Percentiles rank a stretch among this genome's conserved stretches.
Evolutionary conservation across 257 asterid genomes (phyloP).

Genomic region (Fraxinus anomala): DNA sequence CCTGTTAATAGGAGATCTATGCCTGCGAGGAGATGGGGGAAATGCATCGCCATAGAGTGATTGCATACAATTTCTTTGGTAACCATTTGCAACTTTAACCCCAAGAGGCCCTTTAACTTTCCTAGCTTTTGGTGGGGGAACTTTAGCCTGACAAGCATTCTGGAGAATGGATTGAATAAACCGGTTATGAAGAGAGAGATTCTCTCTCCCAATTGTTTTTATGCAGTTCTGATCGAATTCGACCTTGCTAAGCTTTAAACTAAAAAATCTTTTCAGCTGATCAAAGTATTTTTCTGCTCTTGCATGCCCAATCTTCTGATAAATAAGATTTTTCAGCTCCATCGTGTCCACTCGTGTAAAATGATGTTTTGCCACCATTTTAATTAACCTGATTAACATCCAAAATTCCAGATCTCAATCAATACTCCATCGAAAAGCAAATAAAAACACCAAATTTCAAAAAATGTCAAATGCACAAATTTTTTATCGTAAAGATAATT

Average conservation of each 20-base stretch:
- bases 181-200: slow-evolving; percentile 65
- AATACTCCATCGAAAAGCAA: slow-evolving; percentile 1
- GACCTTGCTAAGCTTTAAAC: slow-evolving; percentile 52
- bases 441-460: neutral
- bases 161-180: slow-evolving; percentile 64
- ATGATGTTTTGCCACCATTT: slow-evolving; percentile 64
- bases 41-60: slow-evolving; percentile 60
- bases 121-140: slow-evolving; percentile 54
- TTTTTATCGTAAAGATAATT: neutral
- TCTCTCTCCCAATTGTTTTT: slow-evolving; percentile 68
- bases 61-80: slow-evolving; percentile 52
- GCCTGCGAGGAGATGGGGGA: slow-evolving; percentile 68
- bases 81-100: slow-evolving; percentile 49
- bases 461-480: neutral
- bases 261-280: slow-evolving; percentile 52
- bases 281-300: slow-evolving; percentile 75
- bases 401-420: slow-evolving; percentile 41
- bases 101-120: slow-evolving; percentile 44
- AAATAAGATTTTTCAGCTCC: slow-evolving; percentile 65
- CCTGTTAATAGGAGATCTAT: slow-evolving; percentile 58
- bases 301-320: slow-evolving; percentile 60
- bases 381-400: slow-evolving; percentile 33
- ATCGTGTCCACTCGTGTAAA: slow-evolving; percentile 62
- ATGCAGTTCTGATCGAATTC: slow-evolving; percentile 63
- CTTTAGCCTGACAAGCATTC: slow-evolving; percentile 58